A percentile compares a stretch with the other conserved stretches of the same genome.
These are phyloP conservation scores for Citropsis articulata DNA, from an alignment of 345 rosid genomes.

Conservation along the genomic window DNA sequence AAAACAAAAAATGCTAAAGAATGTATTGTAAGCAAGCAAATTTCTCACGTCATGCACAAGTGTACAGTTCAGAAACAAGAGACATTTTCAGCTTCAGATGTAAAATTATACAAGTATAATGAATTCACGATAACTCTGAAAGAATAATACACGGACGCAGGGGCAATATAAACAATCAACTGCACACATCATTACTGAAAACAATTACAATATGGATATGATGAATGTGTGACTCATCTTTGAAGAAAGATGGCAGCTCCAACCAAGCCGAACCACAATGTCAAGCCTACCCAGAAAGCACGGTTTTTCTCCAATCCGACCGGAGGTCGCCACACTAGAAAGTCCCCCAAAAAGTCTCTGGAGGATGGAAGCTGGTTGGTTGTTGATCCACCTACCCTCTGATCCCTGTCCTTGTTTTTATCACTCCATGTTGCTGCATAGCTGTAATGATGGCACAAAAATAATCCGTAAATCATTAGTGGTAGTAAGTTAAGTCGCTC, in stretches of 20 bases:
- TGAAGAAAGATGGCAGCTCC: constrained; percentile 81
- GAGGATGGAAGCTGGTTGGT: constrained; percentile 71
- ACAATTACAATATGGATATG: constrained; percentile 3
- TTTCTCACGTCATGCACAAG: background rate
- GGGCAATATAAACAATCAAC: constrained; percentile 28
- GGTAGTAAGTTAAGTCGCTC: background rate
- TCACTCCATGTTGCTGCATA: constrained; percentile 90
- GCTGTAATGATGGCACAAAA: constrained; percentile 34
- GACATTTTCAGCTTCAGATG: constrained; percentile 17
- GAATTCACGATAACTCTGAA: constrained; percentile 7
- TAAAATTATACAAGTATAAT: constrained; percentile 10
- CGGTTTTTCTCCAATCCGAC: constrained; percentile 59
- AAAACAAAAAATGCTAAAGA: too few relatives aligned
- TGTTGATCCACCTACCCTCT: constrained; percentile 42
- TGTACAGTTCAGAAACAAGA: background rate
- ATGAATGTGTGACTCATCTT: constrained; percentile 32
- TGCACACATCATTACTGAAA: constrained; percentile 12
- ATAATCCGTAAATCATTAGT: background rate
- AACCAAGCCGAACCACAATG: constrained; percentile 81
- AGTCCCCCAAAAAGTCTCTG: constrained; percentile 63
- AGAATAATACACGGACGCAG: constrained; percentile 7
- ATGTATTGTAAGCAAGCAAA: background rate
- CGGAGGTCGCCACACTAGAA: constrained; percentile 79
- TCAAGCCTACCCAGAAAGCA: constrained; percentile 72
- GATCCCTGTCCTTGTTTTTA: constrained; percentile 60